Base-by-base conservation (phyloP, 2,329 filamentous ascomycete species). In the Pseudogymnoascus sp. region DNA sequence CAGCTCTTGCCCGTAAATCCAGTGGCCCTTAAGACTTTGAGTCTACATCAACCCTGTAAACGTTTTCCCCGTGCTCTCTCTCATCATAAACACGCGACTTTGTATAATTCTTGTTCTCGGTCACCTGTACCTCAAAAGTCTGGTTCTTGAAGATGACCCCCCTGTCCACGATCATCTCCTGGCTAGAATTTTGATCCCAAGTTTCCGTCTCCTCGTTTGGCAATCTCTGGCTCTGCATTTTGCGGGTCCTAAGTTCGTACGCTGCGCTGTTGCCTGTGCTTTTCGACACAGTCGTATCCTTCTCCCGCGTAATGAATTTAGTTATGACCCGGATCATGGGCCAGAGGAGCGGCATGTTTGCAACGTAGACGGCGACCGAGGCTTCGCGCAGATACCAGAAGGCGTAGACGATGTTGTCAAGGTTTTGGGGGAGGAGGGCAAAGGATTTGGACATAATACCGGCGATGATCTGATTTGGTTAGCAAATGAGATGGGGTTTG, bases 371-470 rank as follows among this genome's bases (percentile, higher is more conserved):
- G 3, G 80, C 81, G 2, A 82, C 79, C 6, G 75, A 78, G 6
- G 79, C 77, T 72, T 84, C 81, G 59, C 81, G 75, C 6, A 76
- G 75, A 67, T 83, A 82, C 81, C 81, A 84, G 2, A 79, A 59
- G 66, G 68, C 68, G 40, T 69, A 70, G 33, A 78, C 68, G 19
- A 72, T 67, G 37, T 72, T 64, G 1, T 63, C 62, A 19, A 73
- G 73, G 63, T 78, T 79, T 40, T 40, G 37, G 37, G 37, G 37
- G 37, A 40, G 37, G 37, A 40, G 37, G 37, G 37, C 37, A 69
- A 77, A 79, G 43, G 76, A 70, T 65, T 80, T 80, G 3, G 76
- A 81, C 6, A 85, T 75, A 40, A 79, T 74, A 14, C 80, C 79
- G 1, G 77, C 79, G 12, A 80, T 72, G 35, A 86, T 79, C 75